Base-by-base conservation (phyloP, 2,329 filamentous ascomycete genomes). In the Arthrobotrys sinensis region DNA sequence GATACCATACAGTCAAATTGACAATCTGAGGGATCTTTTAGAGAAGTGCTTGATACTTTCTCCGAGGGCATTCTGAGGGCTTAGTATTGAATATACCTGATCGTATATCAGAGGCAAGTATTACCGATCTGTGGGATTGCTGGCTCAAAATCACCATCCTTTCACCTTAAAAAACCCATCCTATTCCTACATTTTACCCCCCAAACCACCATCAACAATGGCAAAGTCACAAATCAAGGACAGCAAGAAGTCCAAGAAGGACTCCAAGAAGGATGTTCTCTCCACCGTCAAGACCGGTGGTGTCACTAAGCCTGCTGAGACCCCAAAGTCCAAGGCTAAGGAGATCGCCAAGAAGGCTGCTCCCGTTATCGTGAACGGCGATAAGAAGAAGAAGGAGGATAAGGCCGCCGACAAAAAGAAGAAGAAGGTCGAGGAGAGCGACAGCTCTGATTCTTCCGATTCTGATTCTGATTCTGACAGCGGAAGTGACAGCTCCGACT, bases 321-420 rank as follows among this genome's bases (percentile, higher is more conserved):
- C 88, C 80, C 85, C 90, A 83, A 91, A 90, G 85, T 85, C 87
- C 79, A 91, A 91, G 87, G 88, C 89, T 82, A 92, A 92, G 87
- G 87, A 90, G 80, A 83, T 89, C 72, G 90, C 90, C 82, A 92
- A 92, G 88, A 86, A 87, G 77, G 83, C 85, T 53, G 86, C 88
- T 75, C 84, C 86, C 85, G 86, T 86, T 80, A 82, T 86, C 80
- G 81, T 80, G 72, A 81, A 82, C 75, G 82, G 85, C 66, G 83
- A 83, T 81, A 87, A 87, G 66, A 78, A 78, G 66, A 78, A 78
- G 62, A 63, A 73, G 48, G 66, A 57, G 6, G 57, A 53, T 19
- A 78, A 78, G 45, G 10, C 66, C 16, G 11, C 66, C 8, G 46
- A 64, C 14, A 80, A 81, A 48, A 83, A 82, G 32, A 80, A 81